Conservation (phyloP, 805 yeast species). For the Debaryomyces castellii region DNA sequence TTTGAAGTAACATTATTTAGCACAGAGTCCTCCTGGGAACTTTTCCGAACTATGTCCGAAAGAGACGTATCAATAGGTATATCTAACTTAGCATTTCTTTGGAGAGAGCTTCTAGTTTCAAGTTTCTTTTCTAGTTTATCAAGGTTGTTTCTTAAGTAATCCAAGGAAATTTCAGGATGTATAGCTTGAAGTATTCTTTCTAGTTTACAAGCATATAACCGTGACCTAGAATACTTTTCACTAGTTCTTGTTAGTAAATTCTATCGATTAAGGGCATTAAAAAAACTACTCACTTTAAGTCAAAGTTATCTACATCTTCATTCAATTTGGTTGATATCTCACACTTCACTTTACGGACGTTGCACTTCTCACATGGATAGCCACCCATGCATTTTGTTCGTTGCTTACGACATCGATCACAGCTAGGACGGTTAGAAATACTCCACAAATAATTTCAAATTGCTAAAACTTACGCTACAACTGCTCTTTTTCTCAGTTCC, state of each 20-base stretch:
- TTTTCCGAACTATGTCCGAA: neutral
- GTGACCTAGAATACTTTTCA: neutral
- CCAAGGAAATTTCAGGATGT: conserved; percentile 8
- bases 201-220: conserved; percentile 10
- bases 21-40: neutral
- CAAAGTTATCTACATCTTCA: conserved; percentile 2
- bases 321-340: conserved; percentile 4
- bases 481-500: conserved; percentile 7
- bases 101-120: neutral
- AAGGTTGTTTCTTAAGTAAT: conserved; percentile 9
- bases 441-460: no score
- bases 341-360: neutral
- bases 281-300: conserved; percentile 3
- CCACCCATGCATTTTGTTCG: conserved; percentile 10
- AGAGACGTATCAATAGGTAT: neutral
- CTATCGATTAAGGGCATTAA: neutral
- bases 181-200: conserved; percentile 12
- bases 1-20: conserved; percentile 1
- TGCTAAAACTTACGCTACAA: conserved; percentile 8
- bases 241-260: neutral
- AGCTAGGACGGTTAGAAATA: conserved; percentile 8
- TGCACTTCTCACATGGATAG: conserved; percentile 6
- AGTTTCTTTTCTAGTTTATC: conserved; percentile 12
- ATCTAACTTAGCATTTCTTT: conserved; percentile 1
- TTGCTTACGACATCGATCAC: conserved; percentile 11